A percentile compares a stretch with the other conserved stretches of the same genome.
phyloP scores from a whole-genome alignment of 2,329 filamentous ascomycete species.

The Peltaster fructicola region DNA sequence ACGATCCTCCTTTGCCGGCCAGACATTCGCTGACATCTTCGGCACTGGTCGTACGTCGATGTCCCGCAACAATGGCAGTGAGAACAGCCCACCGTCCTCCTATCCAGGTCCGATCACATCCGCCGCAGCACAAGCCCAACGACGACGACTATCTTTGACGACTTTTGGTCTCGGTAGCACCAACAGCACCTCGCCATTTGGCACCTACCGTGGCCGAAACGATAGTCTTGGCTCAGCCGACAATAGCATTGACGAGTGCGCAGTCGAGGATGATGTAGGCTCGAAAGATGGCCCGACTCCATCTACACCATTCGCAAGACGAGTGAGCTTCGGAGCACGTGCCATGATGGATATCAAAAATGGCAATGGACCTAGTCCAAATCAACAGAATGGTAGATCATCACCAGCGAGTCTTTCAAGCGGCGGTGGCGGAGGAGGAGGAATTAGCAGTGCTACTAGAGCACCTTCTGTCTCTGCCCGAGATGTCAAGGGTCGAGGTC shows the following conservation, averaged over 20 bases:
- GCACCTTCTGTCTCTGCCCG: conserved; percentile 4
- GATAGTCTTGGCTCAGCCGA: conserved; percentile 27
- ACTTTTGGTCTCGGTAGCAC: conserved; percentile 29
- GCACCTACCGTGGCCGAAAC: conserved; percentile 25
- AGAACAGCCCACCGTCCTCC: conserved; percentile 14
- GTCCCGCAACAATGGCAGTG: conserved; percentile 16
- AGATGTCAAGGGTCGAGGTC: conserved; percentile 33
- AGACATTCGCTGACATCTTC: conserved; percentile 32
- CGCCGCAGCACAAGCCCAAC: conserved; percentile 31
- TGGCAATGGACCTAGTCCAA: conserved; percentile 25
- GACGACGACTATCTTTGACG: conserved; percentile 31
- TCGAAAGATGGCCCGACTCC: conserved; percentile 31
- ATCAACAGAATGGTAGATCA: conserved; percentile 19
- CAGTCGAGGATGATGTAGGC: conserved; percentile 41
- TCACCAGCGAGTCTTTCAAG: conserved; percentile 13
- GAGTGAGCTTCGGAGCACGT: conserved; percentile 78
- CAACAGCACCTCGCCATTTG: conserved; percentile 24
- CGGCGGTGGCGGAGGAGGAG: conserved; percentile 6
- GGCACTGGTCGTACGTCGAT: conserved; percentile 16
- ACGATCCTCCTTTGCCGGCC: conserved; percentile 30
- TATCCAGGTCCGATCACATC: conserved; percentile 30
- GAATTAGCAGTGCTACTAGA: conserved; percentile 7
- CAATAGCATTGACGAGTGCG: conserved; percentile 29
- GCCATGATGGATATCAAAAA: conserved; percentile 53
- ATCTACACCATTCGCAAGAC: conserved; percentile 58